phyloP scores from a whole-genome alignment of 2,329 filamentous ascomycete species.

The Beauveria caledonica region DNA sequence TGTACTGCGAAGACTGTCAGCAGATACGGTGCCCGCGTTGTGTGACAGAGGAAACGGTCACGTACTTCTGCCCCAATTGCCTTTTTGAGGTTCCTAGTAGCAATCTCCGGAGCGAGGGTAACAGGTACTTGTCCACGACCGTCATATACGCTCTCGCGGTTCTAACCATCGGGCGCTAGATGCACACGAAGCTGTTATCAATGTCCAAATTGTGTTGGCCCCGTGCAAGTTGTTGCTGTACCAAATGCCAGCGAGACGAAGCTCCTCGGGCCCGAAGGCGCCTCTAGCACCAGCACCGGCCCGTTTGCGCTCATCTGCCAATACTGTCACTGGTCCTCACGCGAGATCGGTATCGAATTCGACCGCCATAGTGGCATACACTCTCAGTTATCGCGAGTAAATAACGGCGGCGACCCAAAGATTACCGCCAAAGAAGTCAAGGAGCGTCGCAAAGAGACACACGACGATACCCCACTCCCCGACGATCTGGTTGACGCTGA shows the following conservation, averaged over 20 bases:
- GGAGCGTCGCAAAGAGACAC: slow-evolving; percentile 41
- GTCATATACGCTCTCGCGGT: neutral
- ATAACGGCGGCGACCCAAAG: slow-evolving; percentile 48
- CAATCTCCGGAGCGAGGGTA: slow-evolving; percentile 85
- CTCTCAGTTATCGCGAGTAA: slow-evolving; percentile 65
- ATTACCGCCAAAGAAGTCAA: slow-evolving; percentile 43
- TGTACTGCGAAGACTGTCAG: slow-evolving; percentile 97
- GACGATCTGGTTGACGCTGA: slow-evolving; percentile 51
- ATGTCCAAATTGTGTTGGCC: slow-evolving; percentile 80
- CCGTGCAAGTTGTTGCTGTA: slow-evolving; percentile 65
- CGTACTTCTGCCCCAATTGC: slow-evolving; percentile 91
- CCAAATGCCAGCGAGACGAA: slow-evolving; percentile 45
- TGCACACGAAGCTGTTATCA: slow-evolving; percentile 94
- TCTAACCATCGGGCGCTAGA: slow-evolving; percentile 36
- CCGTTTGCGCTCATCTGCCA: slow-evolving; percentile 77
- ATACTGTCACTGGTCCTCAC: slow-evolving; percentile 88
- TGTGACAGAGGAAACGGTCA: slow-evolving; percentile 85
- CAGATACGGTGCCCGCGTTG: slow-evolving; percentile 91
- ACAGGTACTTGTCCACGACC: slow-evolving; percentile 53
- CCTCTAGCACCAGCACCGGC: slow-evolving; percentile 26
- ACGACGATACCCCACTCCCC: slow-evolving; percentile 27
- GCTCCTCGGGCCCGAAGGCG: slow-evolving; percentile 34
- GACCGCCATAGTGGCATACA: slow-evolving; percentile 83
- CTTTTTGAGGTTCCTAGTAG: slow-evolving; percentile 93
- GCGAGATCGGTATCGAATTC: slow-evolving; percentile 84